These are phyloP conservation scores for Torulaspora indica DNA, from an alignment of 805 yeast genomes.

Conservation along the genomic window DNA sequence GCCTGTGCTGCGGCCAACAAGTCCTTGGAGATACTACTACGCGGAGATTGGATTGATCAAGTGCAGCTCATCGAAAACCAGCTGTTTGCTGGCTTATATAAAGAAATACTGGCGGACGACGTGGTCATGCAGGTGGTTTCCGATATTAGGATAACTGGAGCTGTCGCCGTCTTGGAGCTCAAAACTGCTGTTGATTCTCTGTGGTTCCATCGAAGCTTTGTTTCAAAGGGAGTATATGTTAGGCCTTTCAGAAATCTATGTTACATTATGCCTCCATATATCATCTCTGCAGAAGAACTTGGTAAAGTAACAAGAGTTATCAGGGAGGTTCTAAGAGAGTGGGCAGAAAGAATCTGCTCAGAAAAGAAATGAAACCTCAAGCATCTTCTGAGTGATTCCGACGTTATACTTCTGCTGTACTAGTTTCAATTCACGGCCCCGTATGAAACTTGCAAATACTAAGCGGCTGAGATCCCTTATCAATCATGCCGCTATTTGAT, in stretches of 20 bases:
- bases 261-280: constrained; percentile 32
- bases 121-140: constrained; percentile 12
- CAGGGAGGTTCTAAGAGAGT: constrained; percentile 5
- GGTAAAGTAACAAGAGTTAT: constrained; percentile 6
- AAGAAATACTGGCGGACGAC: constrained; percentile 8
- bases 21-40: constrained; percentile 22
- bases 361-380: background rate
- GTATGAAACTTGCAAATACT: too few relatives aligned
- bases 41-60: constrained; percentile 26
- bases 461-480: too few relatives aligned
- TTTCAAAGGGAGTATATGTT: constrained; percentile 22
- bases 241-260: constrained; percentile 27
- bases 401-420: too few relatives aligned
- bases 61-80: constrained; percentile 20
- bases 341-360: background rate
- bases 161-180: constrained; percentile 28
- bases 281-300: constrained; percentile 20
- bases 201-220: constrained; percentile 24
- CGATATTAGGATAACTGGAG: constrained; percentile 22
- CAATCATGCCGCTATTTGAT: too few relatives aligned
- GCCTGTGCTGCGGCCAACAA: constrained; percentile 28
- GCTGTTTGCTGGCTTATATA: constrained; percentile 16
- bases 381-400: background rate
- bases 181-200: constrained; percentile 14
- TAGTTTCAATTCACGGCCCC: too few relatives aligned